Percentiles rank a stretch among this genome's conserved stretches.
Conservation (phyloP, 2,329 filamentous ascomycete species). For the Coniochaeta ligniaria region DNA sequence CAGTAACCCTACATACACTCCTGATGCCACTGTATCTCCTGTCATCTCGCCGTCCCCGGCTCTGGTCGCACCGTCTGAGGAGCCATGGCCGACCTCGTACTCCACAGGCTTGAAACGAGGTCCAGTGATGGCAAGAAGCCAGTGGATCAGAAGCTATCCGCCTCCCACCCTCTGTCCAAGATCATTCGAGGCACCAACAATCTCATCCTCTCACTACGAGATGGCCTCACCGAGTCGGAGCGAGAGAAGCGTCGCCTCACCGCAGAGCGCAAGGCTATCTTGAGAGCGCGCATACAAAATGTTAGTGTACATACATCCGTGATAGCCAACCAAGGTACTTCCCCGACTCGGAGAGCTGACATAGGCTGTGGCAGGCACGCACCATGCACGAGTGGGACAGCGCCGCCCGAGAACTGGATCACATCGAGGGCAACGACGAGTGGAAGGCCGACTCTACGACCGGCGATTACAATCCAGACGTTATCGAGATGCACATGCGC, state of each 20-base stretch:
- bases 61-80: not conserved
- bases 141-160: not conserved
- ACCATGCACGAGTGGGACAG: conserved; percentile 65
- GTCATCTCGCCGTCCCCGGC: not conserved
- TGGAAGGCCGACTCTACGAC: conserved; percentile 65
- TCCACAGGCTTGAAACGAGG: not conserved
- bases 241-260: conserved; percentile 35
- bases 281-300: conserved; percentile 58
- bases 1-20: not conserved
- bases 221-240: conserved; percentile 45
- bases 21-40: not conserved
- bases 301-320: conserved; percentile 33
- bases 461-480: conserved; percentile 62
- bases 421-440: conserved; percentile 68
- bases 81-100: not conserved
- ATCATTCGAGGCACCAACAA: conserved; percentile 27
- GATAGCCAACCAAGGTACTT: not conserved
- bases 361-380: conserved; percentile 46
- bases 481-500: conserved; percentile 63
- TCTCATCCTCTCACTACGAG: conserved; percentile 38
- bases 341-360: conserved; percentile 5
- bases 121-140: not conserved
- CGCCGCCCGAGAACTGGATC: conserved; percentile 70
- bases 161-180: conserved; percentile 8
- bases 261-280: conserved; percentile 55